Conservation (phyloP, 169 alveolate genomes). For the Cardiosporidium cionae region DNA sequence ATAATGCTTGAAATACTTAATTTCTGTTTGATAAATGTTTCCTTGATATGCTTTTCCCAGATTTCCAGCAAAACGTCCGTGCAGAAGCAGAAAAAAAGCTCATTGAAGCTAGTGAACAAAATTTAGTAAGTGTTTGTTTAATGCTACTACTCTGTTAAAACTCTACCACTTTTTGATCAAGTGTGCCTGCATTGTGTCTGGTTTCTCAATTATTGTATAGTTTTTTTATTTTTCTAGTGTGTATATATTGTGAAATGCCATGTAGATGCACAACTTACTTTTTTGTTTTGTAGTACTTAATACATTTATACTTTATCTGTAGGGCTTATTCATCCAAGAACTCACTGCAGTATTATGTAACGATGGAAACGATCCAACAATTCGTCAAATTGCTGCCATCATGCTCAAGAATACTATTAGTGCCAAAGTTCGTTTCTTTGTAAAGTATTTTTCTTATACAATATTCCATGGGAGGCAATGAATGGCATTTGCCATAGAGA, state of each 20-base stretch:
- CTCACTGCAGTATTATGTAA: not conserved
- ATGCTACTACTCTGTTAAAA: too few relatives aligned
- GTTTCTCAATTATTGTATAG: not conserved
- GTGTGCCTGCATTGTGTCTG: too few relatives aligned
- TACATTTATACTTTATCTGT: not conserved
- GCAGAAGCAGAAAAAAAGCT: not conserved
- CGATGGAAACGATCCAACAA: not conserved
- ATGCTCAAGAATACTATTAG: constrained; percentile 37
- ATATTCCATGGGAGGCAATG: not conserved
- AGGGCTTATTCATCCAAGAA: not conserved
- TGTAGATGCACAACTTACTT: not conserved
- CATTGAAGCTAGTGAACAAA: not conserved
- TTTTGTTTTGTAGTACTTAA: not conserved
- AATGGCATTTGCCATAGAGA: not conserved
- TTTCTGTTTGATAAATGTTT: too few relatives aligned
- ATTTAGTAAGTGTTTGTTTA: not conserved
- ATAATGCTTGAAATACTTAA: too few relatives aligned
- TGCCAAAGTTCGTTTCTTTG: constrained; percentile 16
- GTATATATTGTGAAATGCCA: not conserved
- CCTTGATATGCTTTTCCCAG: too few relatives aligned
- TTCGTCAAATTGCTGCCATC: constrained; percentile 27
- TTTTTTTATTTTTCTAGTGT: not conserved
- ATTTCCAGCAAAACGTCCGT: not conserved
- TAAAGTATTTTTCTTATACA: not conserved
- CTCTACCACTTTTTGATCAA: too few relatives aligned